Percentiles rank a stretch among this genome's conserved stretches.
These are phyloP conservation scores for Salix dunnii DNA, from an alignment of 345 rosid species.

Conservation along the genomic window DNA sequence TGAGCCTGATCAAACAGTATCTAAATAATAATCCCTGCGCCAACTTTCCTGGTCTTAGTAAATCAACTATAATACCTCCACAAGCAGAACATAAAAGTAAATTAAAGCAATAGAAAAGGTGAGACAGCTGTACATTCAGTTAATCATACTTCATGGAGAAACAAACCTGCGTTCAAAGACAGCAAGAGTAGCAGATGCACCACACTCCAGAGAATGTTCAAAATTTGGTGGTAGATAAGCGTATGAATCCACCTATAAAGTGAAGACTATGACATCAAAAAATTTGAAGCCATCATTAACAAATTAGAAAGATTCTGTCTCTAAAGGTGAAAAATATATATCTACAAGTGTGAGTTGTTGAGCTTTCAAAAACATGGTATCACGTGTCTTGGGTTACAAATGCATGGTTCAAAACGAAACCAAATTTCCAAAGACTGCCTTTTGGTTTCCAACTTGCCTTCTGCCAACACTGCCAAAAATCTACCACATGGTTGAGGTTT, in stretches of 20 bases:
- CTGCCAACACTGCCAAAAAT: not conserved
- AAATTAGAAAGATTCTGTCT: not conserved
- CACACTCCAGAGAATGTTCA: slow-evolving; percentile 53
- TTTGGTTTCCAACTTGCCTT: not conserved
- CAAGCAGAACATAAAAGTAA: slow-evolving; percentile 5
- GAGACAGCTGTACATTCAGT: not conserved
- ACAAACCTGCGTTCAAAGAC: slow-evolving; percentile 69
- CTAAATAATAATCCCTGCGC: not conserved
- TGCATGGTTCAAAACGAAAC: not conserved
- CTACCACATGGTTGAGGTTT: not conserved
- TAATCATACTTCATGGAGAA: not conserved
- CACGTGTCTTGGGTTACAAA: not conserved
- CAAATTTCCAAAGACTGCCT: not conserved
- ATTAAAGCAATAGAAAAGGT: slow-evolving; percentile 1
- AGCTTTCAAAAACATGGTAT: not conserved
- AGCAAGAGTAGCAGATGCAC: slow-evolving; percentile 58
- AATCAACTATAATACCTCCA: not conserved
- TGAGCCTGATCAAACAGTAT: not conserved
- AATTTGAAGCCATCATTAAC: not conserved
- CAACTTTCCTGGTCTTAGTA: slow-evolving; percentile 8
- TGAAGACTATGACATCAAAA: slow-evolving; percentile 10
- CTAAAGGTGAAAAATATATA: not conserved
- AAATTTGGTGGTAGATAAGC: slow-evolving; percentile 81
- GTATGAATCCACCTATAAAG: slow-evolving; percentile 71
- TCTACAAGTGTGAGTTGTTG: not conserved